Base-by-base conservation (phyloP, 2,329 filamentous ascomycete species). In the Fusarium sp. region DNA sequence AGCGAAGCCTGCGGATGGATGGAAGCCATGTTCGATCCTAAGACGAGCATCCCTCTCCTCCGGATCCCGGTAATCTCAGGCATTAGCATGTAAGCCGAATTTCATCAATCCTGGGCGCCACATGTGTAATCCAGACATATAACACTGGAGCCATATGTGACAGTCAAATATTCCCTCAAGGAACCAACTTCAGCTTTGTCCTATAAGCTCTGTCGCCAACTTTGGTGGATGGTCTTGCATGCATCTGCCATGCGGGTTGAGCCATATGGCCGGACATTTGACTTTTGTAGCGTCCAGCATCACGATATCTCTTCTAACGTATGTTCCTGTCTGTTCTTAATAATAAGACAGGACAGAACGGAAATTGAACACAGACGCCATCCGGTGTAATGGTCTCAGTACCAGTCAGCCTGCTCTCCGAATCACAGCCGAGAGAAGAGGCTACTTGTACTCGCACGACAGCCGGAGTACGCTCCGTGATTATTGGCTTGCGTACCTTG, bases 361-460 rank as follows among this genome's bases (percentile, higher is more conserved):
- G 35, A 56, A 54, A 62, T 66, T 57, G 70, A 67, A 73, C 69
- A 73, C 70, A 71, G 56, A 64, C 46, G 62, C 62, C 57, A 72
- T 73, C 46, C 60, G 39, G 70, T 73, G 70, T 64, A 73, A 72
- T 73, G 70, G 70, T 72, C 62, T 72, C 66, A 73, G 70, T 62
- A 68, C 62, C 46, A 73, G 44, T 52, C 70, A 73, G 70, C 70
- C 55, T 67, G 60, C 35, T 67, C 60, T 56, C 70, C 65, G 65
- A 73, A 70, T 59, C 70, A 72, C 63, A 71, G 70, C 70, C 70
- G 70, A 73, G 47, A 41, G 60, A 42, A 69, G 50, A 72, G 71
- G 57, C 70, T 65, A 62, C 67, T 60, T 55, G 70, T 71, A 72
- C 70, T 72, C 70, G 70, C 70, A 72, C 70, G 49, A 63, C 70